Evolutionary conservation across 2,329 filamentous ascomycete species (phyloP).

Genomic region (Alternaria sp.): DNA sequence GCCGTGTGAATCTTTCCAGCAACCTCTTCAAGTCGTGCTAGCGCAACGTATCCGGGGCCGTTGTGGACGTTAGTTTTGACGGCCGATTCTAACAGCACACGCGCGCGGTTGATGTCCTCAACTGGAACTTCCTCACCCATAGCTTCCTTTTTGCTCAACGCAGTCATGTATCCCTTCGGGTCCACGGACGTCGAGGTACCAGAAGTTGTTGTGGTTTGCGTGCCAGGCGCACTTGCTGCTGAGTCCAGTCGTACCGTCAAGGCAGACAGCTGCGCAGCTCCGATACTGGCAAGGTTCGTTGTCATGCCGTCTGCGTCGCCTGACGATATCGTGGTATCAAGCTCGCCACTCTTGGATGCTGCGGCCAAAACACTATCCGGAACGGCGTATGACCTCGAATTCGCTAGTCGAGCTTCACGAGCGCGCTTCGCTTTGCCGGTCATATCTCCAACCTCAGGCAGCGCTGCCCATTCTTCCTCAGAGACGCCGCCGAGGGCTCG

Average conservation of each 20-base stretch:
- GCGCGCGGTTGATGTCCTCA: conserved; percentile 93
- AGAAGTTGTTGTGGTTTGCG: conserved; percentile 68
- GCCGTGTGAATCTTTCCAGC: conserved; percentile 92
- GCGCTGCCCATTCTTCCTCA: conserved; percentile 94
- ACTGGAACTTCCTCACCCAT: conserved; percentile 79
- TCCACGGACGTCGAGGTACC: conserved; percentile 93
- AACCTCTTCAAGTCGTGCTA: conserved; percentile 88
- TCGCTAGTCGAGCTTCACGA: conserved; percentile 79
- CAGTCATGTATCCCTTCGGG: conserved; percentile 94
- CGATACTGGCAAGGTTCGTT: conserved; percentile 98
- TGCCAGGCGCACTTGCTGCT: conserved; percentile 72
- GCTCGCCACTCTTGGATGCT: conserved; percentile 79
- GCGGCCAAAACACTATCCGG: conserved; percentile 94
- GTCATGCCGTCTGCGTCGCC: conserved; percentile 78
- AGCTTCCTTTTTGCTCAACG: conserved; percentile 81
- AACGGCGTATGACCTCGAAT: conserved; percentile 83
- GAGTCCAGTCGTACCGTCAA: conserved; percentile 93
- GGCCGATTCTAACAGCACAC: conserved; percentile 92
- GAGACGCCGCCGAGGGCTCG: conserved; percentile 86
- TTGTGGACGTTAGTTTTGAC: conserved; percentile 97
- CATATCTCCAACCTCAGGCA: conserved; percentile 95
- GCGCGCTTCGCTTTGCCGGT: conserved; percentile 91
- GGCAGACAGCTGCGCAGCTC: conserved; percentile 94
- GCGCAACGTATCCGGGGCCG: conserved; percentile 94
- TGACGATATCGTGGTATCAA: conserved; percentile 82